Evolutionary conservation across 2,329 filamentous ascomycete genomes (phyloP).

Genomic region (Aphanocladium album): DNA sequence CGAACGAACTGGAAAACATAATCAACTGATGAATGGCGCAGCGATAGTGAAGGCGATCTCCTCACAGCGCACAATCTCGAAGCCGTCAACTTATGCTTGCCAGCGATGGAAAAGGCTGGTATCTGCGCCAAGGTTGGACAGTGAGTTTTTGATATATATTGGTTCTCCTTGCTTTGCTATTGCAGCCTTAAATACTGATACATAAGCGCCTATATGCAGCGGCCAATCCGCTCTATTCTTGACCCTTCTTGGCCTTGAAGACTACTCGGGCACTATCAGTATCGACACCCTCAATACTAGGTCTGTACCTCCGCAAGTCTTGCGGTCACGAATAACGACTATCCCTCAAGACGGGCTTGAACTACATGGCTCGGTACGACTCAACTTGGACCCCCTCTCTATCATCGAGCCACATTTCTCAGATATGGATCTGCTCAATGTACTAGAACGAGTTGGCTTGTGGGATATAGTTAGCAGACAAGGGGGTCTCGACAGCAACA

Average conservation of each 20-base stretch:
- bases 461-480: not conserved
- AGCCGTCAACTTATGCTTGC: conserved; percentile 14
- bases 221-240: not conserved
- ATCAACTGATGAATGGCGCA: not conserved
- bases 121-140: not conserved
- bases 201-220: not conserved
- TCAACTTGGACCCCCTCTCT: conserved; percentile 7
- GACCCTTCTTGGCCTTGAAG: not conserved
- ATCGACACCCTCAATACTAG: conserved; percentile 6
- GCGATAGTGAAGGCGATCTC: not conserved
- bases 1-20: not conserved
- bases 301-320: conserved; percentile 4
- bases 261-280: conserved; percentile 3
- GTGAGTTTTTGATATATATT: not conserved
- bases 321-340: conserved; percentile 23
- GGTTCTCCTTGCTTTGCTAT: not conserved
- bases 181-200: not conserved
- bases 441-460: conserved; percentile 12
- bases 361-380: not conserved
- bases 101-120: conserved; percentile 6
- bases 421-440: conserved; percentile 4
- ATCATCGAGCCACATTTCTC: not conserved
- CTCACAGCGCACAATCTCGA: not conserved
- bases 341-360: conserved; percentile 23
- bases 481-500: conserved; percentile 6